phyloP scores from a whole-genome alignment of 805 yeast species.

The Tetrapisispora nanseiensis region DNA sequence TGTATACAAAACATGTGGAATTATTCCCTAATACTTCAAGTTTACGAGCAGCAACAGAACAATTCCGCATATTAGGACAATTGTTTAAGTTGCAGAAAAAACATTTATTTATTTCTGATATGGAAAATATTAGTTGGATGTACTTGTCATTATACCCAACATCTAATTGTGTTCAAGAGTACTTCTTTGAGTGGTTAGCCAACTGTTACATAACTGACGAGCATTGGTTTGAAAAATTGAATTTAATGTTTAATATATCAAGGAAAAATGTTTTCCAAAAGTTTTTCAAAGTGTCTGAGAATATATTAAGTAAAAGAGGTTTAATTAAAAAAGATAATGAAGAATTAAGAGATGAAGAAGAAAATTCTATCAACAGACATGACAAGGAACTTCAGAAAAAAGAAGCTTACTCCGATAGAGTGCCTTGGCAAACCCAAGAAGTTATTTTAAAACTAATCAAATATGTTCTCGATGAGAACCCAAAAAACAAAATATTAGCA shows the following conservation, averaged over 20 bases:
- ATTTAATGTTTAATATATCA: slow-evolving; percentile 38
- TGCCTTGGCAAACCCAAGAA: slow-evolving; percentile 36
- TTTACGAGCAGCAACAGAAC: slow-evolving; percentile 31
- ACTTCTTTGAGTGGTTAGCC: slow-evolving; percentile 54
- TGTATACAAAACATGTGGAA: slow-evolving; percentile 30
- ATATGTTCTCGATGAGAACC: slow-evolving; percentile 7
- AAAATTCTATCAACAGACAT: slow-evolving; percentile 32
- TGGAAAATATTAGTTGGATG: slow-evolving; percentile 54
- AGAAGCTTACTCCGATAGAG: slow-evolving; percentile 14
- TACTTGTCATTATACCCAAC: slow-evolving; percentile 38
- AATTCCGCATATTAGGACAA: slow-evolving; percentile 50
- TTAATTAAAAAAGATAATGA: slow-evolving; percentile 26
- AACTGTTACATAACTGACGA: slow-evolving; percentile 34
- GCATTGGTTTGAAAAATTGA: slow-evolving; percentile 50
- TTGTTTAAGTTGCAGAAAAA: slow-evolving; percentile 46
- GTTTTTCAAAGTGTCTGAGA: slow-evolving; percentile 34
- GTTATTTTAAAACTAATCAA: slow-evolving; percentile 31
- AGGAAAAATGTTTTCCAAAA: slow-evolving; percentile 35
- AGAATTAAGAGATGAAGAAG: slow-evolving; percentile 39
- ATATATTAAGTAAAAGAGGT: slow-evolving; percentile 31
- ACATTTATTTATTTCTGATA: slow-evolving; percentile 33
- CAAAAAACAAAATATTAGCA: slow-evolving; percentile 3
- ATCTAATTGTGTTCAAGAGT: slow-evolving; percentile 34
- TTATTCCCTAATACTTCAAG: slow-evolving; percentile 40
- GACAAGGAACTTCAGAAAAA: neutral